A percentile compares a stretch with the other conserved stretches of the same genome.
Evolutionary conservation across 768 basidiomycete species (phyloP).

Genomic region (Trametes villosa): DNA sequence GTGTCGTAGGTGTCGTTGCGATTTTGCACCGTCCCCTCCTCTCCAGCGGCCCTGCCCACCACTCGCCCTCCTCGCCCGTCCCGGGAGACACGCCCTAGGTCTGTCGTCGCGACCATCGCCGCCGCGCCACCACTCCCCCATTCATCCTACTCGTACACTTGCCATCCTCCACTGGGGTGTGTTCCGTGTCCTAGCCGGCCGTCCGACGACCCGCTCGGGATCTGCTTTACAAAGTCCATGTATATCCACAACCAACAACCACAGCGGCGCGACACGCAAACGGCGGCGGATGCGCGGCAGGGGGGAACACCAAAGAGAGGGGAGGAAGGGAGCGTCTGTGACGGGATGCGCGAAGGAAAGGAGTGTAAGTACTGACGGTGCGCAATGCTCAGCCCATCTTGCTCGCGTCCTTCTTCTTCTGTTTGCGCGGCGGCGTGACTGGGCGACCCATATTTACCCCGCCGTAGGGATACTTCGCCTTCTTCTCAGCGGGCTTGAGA

Average conservation of each 20-base stretch:
- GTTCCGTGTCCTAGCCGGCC: constrained; percentile 14
- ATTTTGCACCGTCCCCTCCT: constrained; percentile 19
- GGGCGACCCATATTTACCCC: constrained; percentile 87
- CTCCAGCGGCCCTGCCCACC: background rate
- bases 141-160: constrained; percentile 16
- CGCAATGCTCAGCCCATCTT: constrained; percentile 52
- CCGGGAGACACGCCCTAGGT: background rate
- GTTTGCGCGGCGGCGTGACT: constrained; percentile 95
- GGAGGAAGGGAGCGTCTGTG: constrained; percentile 17
- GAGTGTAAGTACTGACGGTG: constrained; percentile 33
- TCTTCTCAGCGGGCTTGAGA: constrained; percentile 99
- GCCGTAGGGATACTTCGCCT: constrained; percentile 89
- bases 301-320: constrained; percentile 21
- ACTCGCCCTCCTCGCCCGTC: background rate
- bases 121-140: background rate
- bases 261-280: constrained; percentile 12
- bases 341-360: constrained; percentile 20
- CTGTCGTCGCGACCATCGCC: background rate
- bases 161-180: constrained; percentile 13
- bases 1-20: constrained; percentile 19
- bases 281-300: constrained; percentile 10
- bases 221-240: constrained; percentile 24
- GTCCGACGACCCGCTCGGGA: constrained; percentile 12
- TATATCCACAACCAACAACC: constrained; percentile 24
- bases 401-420: constrained; percentile 89